A percentile compares a stretch with the other conserved stretches of the same genome.
Evolutionary conservation across 257 asterid species (phyloP).

Genomic region (Primulina eburnea): DNA sequence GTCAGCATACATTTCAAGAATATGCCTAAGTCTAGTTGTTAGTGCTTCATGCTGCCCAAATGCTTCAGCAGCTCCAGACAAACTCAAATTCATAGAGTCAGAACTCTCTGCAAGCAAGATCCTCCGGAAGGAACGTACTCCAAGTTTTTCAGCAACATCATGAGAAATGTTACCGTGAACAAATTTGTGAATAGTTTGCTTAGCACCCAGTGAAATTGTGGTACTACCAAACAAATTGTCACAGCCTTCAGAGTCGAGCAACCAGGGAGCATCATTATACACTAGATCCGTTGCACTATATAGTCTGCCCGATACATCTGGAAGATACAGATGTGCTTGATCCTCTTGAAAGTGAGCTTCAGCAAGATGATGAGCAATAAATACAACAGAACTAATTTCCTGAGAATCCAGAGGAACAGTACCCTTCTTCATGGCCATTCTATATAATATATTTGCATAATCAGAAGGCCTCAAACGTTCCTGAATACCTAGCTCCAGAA

Average conservation of each 20-base stretch:
- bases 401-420: constrained; percentile 63
- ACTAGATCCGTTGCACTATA: constrained; percentile 64
- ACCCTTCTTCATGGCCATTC: constrained; percentile 77
- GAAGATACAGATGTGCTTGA: constrained; percentile 63
- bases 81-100: constrained; percentile 89
- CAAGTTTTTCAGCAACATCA: constrained; percentile 97
- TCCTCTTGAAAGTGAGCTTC: constrained; percentile 65
- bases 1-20: constrained; percentile 98
- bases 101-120: constrained; percentile 95
- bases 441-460: constrained; percentile 68
- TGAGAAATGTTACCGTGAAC: constrained; percentile 89
- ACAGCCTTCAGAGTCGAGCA: constrained; percentile 68
- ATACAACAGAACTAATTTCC: constrained; percentile 78
- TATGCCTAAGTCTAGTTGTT: constrained; percentile 93
- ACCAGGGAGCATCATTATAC: constrained; percentile 96
- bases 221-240: constrained; percentile 51
- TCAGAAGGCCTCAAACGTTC: constrained; percentile 73
- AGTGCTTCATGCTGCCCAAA: constrained; percentile 97
- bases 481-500: constrained; percentile 80
- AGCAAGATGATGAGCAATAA: constrained; percentile 88
- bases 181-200: constrained; percentile 66
- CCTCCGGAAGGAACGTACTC: constrained; percentile 88
- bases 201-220: constrained; percentile 48
- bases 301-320: constrained; percentile 77
- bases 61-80: constrained; percentile 98